Base-by-base conservation (phyloP, 2,329 filamentous ascomycete species). In the Aspergillus sp. region DNA sequence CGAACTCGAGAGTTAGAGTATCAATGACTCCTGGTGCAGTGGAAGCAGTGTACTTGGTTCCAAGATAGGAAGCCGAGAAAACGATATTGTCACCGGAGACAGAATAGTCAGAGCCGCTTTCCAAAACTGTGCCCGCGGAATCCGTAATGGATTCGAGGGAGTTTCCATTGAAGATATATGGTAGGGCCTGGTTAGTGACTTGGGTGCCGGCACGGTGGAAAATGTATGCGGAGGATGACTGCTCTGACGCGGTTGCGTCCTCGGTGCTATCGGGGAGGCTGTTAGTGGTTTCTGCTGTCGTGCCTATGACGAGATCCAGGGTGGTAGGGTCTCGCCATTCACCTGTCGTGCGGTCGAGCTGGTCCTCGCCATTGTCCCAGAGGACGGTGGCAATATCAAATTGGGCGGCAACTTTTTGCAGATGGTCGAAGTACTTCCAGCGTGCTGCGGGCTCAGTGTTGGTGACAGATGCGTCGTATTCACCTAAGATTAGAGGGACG, bases 311-410 rank as follows among this genome's bases (percentile, higher is more conserved):
- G 58, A 86, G 80, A 5, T 77, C 71, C 4, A 82, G 66, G 0
- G 77, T 76, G 0, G 79, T 76, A 0, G 74, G 70, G 59, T 87
- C 84, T 17, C 79, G 73, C 82, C 82, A 86, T 2, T 65, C 63
- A 46, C 77, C 75, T 0, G 77, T 73, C 2, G 70, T 70, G 39
- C 84, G 80, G 62, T 86, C 75, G 11, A 85, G 74, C 41, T 83
- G 80, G 62, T 86, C 83, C 2, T 75, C 66, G 0, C 84, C 83
- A 57, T 86, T 86, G 65, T 87, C 84, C 84, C 84, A 87, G 5
- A 86, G 67, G 1, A 86, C 73, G 3, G 79, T 76, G 1, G 79
- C 70, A 7, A 81, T 82, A 59, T 80, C 75, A 62, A 83, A 81
- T 46, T 79, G 76, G 1, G 71, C 74, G 0, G 81, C 80, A 0